Conservation (phyloP, 805 yeast genomes). For the Lachancea kluyveri region DNA sequence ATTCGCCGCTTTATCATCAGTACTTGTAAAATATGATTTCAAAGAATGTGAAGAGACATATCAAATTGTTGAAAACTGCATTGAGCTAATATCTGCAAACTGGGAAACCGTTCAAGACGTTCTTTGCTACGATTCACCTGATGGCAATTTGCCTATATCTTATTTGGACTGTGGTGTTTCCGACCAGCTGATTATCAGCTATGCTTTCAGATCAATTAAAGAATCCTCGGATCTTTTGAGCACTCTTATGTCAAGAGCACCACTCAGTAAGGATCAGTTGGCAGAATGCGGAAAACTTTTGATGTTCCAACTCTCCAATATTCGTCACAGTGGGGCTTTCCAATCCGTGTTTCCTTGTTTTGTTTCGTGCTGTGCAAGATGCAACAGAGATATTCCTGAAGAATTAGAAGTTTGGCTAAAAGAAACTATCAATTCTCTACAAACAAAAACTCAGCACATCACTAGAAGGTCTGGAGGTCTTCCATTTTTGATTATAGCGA, state of each 20-base stretch:
- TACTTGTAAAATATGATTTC: conserved; percentile 31
- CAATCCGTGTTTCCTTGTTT: conserved; percentile 83
- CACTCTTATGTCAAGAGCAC: conserved; percentile 33
- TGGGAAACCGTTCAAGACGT: conserved; percentile 37
- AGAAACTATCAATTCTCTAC: conserved; percentile 46
- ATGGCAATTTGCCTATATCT: conserved; percentile 50
- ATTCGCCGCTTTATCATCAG: conserved; percentile 50
- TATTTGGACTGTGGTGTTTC: conserved; percentile 34
- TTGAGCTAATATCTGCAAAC: conserved; percentile 20
- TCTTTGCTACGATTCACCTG: conserved; percentile 65
- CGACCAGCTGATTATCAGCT: conserved; percentile 50
- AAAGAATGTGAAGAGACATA: neutral
- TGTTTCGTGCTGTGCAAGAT: conserved; percentile 55
- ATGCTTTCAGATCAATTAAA: conserved; percentile 77
- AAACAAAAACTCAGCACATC: conserved; percentile 57
- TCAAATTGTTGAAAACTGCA: conserved; percentile 5
- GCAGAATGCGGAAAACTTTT: conserved; percentile 44
- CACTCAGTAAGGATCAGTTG: conserved; percentile 23
- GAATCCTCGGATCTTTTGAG: conserved; percentile 60
- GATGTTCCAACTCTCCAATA: conserved; percentile 59
- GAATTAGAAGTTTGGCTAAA: conserved; percentile 55
- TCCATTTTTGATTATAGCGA: conserved; percentile 72
- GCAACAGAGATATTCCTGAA: conserved; percentile 34
- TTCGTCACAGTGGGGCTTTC: conserved; percentile 89
- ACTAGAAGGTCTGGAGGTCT: conserved; percentile 91